phyloP scores from a whole-genome alignment of 2,329 filamentous ascomycete species.

The Fusarium sp. region DNA sequence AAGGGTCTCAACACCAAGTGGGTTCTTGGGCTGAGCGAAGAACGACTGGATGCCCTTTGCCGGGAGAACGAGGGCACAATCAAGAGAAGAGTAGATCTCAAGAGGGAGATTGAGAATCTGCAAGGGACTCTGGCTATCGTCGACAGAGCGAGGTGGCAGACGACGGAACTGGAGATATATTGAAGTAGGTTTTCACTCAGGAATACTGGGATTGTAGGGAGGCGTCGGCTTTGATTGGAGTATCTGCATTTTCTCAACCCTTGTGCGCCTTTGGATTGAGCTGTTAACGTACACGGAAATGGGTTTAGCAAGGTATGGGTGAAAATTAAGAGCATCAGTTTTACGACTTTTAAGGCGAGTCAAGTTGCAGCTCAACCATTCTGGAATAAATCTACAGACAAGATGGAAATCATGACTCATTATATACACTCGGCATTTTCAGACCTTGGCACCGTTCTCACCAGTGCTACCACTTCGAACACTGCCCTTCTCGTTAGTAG shows the following conservation, averaged over 20 bases:
- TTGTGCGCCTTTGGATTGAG: no score
- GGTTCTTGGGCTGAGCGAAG: conserved; percentile 26
- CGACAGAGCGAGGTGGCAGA: conserved; percentile 33
- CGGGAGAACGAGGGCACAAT: conserved; percentile 38
- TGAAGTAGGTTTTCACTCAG: not conserved
- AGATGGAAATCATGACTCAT: not conserved
- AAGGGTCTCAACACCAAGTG: conserved; percentile 23
- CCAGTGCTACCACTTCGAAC: conserved; percentile 34
- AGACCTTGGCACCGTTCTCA: conserved; percentile 13
- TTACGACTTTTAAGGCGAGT: no score
- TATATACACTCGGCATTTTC: not conserved
- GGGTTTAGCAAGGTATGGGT: no score
- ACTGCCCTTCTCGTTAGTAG: conserved; percentile 22
- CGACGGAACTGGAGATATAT: conserved; percentile 7
- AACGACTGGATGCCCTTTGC: conserved; percentile 27
- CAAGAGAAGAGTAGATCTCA: conserved; percentile 29
- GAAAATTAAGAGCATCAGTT: no score
- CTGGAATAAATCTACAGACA: no score
- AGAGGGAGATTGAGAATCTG: conserved; percentile 40
- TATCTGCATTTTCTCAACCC: no score
- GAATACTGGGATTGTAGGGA: not conserved
- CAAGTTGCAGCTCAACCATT: no score
- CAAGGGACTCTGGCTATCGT: conserved; percentile 35
- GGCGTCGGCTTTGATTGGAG: not conserved
- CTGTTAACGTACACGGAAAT: no score